These are phyloP conservation scores for Chrysosporium keratinophilum DNA, from an alignment of 2,329 filamentous ascomycete species.

Conservation along the genomic window DNA sequence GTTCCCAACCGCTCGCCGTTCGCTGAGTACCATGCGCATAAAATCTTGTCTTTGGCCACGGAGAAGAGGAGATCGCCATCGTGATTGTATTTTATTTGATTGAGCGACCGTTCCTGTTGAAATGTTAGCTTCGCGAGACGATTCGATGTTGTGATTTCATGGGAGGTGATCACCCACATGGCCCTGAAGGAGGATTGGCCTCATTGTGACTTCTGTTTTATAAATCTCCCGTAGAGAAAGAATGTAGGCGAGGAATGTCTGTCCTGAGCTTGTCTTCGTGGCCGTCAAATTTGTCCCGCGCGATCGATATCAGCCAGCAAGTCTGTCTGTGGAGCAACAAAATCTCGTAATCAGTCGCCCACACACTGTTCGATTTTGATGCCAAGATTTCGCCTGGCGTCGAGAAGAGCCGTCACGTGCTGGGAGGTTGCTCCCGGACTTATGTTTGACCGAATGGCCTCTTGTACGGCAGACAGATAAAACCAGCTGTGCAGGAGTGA, in stretches of 20 bases:
- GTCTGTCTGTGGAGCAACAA: constrained; percentile 6
- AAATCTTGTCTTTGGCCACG: constrained; percentile 88
- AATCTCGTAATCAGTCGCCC: constrained; percentile 5
- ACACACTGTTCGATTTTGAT: constrained; percentile 12
- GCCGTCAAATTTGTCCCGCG: not conserved
- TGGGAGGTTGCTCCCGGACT: not conserved
- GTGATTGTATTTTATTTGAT: constrained; percentile 88
- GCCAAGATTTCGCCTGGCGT: constrained; percentile 10
- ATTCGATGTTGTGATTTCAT: not conserved
- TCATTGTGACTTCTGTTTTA: constrained; percentile 54
- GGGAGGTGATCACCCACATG: constrained; percentile 50
- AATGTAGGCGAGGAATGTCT: too few species aligned
- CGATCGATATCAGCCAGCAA: not conserved
- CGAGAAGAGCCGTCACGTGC: not conserved
- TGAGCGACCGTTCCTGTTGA: constrained; percentile 72
- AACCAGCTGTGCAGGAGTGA: too few species aligned
- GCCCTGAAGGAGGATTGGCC: constrained; percentile 89
- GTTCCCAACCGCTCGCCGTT: constrained; percentile 96
- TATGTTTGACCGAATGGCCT: not conserved
- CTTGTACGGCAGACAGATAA: too few species aligned
- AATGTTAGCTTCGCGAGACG: constrained; percentile 13
- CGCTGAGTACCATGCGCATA: constrained; percentile 93
- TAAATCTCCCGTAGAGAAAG: not conserved
- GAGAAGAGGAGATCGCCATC: constrained; percentile 97
- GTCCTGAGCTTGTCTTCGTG: not conserved